Evolutionary conservation across 768 basidiomycete genomes (phyloP), one percentile per base, ranked within the genome.

Genomic region (Rhodocollybia butyracea): DNA sequence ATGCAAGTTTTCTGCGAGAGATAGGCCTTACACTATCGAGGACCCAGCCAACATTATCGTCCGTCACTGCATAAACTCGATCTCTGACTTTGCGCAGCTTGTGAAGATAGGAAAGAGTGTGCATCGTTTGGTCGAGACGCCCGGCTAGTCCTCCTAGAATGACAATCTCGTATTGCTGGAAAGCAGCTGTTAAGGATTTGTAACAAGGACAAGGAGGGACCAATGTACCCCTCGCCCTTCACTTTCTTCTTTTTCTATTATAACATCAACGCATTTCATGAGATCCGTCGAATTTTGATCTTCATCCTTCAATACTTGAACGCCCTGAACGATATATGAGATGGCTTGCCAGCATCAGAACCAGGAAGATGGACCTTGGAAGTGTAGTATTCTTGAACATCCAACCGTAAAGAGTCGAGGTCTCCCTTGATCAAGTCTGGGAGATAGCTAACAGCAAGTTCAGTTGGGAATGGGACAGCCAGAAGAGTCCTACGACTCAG

Each of bases 341-440:
- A 42, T 45, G 31, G 39, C 34, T 27, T 29, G 22, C 15, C 31
- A 17, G 11, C 38, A 57, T 42, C 39, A 32, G 17, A 52, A 13
- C 5, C 15, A 10, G 7, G 4, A 6, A 39, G 32, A 62, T 79
- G 38, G 59, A 89, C 92, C 60, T 78, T 73, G 0, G 72, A 66
- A 11, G 72, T 66, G 65, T 97, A 98, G 65, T 81, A 93, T 26
- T 66, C 65, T 41, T 75, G 75, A 5, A 96, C 94, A 42, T 94
- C 90, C 2, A 75, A 67, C 11, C 91, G 77, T 39, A 97, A 65
- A 8, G 94, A 98, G 67, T 98, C 97, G 27, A 98, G 69, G 68
- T 99, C 97, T 26, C 96, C 97, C 68, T 91, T 95, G 64, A 99
- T 88, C 21, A 96, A 68, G 66, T 94, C 81, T 0, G 97, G 97